Conservation (phyloP, 1,284 basidiomycete species). For the Ustilago bromivora region DNA sequence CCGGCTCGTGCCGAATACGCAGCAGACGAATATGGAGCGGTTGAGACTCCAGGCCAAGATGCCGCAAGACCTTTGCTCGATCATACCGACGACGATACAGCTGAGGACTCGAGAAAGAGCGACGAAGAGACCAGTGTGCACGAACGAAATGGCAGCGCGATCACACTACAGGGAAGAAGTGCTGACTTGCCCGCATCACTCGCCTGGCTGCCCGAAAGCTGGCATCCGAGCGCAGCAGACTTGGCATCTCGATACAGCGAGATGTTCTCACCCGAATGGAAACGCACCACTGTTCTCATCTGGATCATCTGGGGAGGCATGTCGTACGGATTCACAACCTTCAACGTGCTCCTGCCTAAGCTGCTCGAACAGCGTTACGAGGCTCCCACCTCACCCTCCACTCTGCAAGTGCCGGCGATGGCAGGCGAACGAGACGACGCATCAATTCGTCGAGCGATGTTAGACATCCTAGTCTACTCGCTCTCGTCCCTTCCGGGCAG, state of each 20-base stretch:
- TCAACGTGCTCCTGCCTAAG: slow-evolving; percentile 95
- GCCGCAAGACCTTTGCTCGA: slow-evolving; percentile 10
- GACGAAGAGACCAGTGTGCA: slow-evolving; percentile 7
- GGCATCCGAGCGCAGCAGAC: slow-evolving; percentile 43
- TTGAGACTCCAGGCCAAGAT: background rate
- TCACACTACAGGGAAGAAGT: background rate
- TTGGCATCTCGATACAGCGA: slow-evolving; percentile 76
- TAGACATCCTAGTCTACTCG: slow-evolving; percentile 62
- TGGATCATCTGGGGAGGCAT: slow-evolving; percentile 66
- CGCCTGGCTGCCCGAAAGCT: slow-evolving; percentile 36
- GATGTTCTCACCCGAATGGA: slow-evolving; percentile 85
- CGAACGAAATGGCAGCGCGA: slow-evolving; percentile 10
- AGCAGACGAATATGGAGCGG: slow-evolving; percentile 15
- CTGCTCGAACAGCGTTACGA: slow-evolving; percentile 73
- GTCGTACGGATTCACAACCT: slow-evolving; percentile 85
- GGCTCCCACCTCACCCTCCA: background rate
- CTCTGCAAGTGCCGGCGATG: background rate
- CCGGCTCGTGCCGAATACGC: slow-evolving; percentile 5
- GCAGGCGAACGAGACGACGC: slow-evolving; percentile 27
- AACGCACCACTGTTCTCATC: slow-evolving; percentile 79
- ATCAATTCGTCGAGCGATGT: slow-evolving; percentile 33
- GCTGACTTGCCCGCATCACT: slow-evolving; percentile 30
- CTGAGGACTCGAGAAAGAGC: slow-evolving; percentile 10
- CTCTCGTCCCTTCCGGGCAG: slow-evolving; percentile 58
- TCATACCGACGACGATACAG: background rate